These are phyloP conservation scores for Cytospora leucostoma DNA, from an alignment of 2,329 filamentous ascomycete species.

Conservation along the genomic window DNA sequence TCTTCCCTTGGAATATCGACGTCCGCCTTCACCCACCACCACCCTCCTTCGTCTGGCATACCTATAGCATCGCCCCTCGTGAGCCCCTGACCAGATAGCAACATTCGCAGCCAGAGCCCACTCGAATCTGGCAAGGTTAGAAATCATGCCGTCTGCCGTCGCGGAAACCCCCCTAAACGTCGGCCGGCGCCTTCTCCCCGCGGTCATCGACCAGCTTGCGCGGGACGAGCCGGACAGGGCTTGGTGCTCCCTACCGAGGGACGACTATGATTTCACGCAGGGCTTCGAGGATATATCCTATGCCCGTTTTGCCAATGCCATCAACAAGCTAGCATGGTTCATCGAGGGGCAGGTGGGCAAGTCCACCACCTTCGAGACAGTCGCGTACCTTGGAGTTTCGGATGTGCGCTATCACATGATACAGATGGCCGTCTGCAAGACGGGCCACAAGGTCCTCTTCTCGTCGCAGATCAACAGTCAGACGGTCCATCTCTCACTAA, in stretches of 20 bases:
- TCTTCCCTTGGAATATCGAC: background rate
- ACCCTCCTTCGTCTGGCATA: background rate
- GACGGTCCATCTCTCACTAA: slow-evolving; percentile 28
- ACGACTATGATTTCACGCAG: slow-evolving; percentile 31
- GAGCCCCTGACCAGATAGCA: background rate
- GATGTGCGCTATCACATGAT: slow-evolving; percentile 33
- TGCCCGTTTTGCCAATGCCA: slow-evolving; percentile 28
- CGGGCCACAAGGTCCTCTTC: slow-evolving; percentile 31
- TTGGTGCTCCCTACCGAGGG: slow-evolving; percentile 31
- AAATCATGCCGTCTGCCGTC: slow-evolving; percentile 10
- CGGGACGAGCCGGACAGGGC: slow-evolving; percentile 26
- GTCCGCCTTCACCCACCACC: background rate
- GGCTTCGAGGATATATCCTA: slow-evolving; percentile 32
- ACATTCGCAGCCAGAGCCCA: background rate
- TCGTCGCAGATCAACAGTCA: slow-evolving; percentile 32
- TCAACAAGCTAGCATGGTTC: slow-evolving; percentile 32
- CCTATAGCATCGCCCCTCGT: background rate
- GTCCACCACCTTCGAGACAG: slow-evolving; percentile 29
- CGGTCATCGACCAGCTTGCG: slow-evolving; percentile 29
- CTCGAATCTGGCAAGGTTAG: slow-evolving; percentile 10
- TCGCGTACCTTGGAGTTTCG: slow-evolving; percentile 29
- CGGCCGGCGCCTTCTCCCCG: slow-evolving; percentile 28
- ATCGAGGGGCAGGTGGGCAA: slow-evolving; percentile 28
- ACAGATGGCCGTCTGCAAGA: slow-evolving; percentile 32
- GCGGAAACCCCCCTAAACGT: slow-evolving; percentile 11